Evolutionary conservation across 139 green algal species (phyloP).

Genomic region (Medakamo hakoo): DNA sequence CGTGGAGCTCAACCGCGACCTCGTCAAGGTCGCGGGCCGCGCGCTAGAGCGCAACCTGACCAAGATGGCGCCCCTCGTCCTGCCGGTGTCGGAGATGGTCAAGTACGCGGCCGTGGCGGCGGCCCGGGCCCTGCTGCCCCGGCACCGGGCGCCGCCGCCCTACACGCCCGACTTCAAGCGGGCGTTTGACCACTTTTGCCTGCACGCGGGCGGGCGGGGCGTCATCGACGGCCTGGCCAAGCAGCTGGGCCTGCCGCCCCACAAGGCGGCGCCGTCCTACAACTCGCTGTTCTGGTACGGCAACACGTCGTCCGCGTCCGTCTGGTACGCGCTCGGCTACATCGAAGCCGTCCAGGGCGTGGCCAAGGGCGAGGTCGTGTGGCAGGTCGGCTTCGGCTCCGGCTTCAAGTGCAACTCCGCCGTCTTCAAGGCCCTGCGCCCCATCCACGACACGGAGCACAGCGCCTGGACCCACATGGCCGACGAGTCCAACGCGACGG

Average conservation of each 20-base stretch:
- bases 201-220: slow-evolving; percentile 53
- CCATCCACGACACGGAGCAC: slow-evolving; percentile 22
- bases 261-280: slow-evolving; percentile 29
- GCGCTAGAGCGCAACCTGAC: slow-evolving; percentile 42
- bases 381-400: slow-evolving; percentile 86
- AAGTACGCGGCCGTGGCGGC: slow-evolving; percentile 32
- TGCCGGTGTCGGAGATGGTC: slow-evolving; percentile 39
- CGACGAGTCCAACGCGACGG: background rate
- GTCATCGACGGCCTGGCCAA: slow-evolving; percentile 62
- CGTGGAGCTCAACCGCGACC: slow-evolving; percentile 34
- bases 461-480: slow-evolving; percentile 13
- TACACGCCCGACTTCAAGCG: slow-evolving; percentile 66
- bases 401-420: slow-evolving; percentile 94
- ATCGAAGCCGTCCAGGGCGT: slow-evolving; percentile 50
- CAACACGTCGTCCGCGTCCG: slow-evolving; percentile 64
- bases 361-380: slow-evolving; percentile 51
- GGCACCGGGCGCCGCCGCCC: slow-evolving; percentile 15
- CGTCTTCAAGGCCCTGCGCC: slow-evolving; percentile 62
- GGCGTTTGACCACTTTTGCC: slow-evolving; percentile 74
- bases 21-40: slow-evolving; percentile 31
- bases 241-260: slow-evolving; percentile 39
- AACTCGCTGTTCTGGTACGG: slow-evolving; percentile 53
- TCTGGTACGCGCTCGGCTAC: slow-evolving; percentile 71
- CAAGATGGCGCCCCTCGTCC: slow-evolving; percentile 22
- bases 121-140: slow-evolving; percentile 11